Evolutionary conservation across 495 filamentous ascomycete species (phyloP), one percentile per base, ranked within the genome.

Genomic region (Penicillium crystallinum): DNA sequence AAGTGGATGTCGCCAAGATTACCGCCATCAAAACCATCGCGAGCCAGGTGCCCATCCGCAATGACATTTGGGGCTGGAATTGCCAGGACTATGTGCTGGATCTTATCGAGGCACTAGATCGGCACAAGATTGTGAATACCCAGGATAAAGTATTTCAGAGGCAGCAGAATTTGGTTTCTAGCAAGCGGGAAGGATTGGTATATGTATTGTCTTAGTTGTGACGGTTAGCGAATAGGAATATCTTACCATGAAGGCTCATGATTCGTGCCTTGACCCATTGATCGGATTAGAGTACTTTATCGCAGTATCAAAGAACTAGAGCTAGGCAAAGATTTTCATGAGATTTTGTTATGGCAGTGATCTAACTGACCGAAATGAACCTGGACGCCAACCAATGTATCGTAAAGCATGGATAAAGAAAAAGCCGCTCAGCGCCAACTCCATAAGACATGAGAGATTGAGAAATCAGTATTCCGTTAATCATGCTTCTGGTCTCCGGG

Each of bases 81-180:
- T 53, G 49, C 21, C 54, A 56, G 17, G 49, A 56, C 31, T 53
- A 56, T 17, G 49, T 53, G 9, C 49, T 56, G 33, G 54, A 56
- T 8, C 27, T 56, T 33, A 17, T 56, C 1, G 54, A 56, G 12
- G 18, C 21, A 4, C 17, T 23, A 17, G 40, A 33, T 14, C 22
- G 21, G 3, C 15, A 22, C 22, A 14, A 1, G 5, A 14, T 31
- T 5, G 29, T 22, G 29, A 15, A 46, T 6, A 8, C 12, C 6
- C n/a, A 22, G 4, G 43, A 46, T 12, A 14, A 6, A 8, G 9
- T 0, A 0, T 46, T 33, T 25, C 14, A 46, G 43, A 33, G 6
- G 29, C 43, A 46, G 43, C 33, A 46, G 10, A 6, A 9, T 8
- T 3, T 6, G 12, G 7, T 46, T 33, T 15, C 14, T 22, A 7